Evolutionary conservation across 2,329 filamentous ascomycete species (phyloP), one percentile per base, ranked within the genome.

Genomic region (Colletotrichum truncatum): DNA sequence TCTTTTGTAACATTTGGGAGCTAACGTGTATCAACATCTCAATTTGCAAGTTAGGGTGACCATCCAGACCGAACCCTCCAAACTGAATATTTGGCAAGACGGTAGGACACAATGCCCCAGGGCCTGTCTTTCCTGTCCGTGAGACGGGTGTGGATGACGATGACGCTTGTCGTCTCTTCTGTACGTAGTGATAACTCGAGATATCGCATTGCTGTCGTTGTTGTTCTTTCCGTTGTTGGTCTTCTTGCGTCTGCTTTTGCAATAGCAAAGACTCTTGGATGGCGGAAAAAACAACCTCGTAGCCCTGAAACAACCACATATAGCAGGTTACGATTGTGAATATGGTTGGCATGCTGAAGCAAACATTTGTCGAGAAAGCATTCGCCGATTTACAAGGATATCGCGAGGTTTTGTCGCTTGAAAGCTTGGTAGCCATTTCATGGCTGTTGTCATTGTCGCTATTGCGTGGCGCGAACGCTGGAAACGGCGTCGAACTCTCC

Each of bases 311-410:
- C 11, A 55, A 18, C 52, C 52, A 55, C 52, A 55, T 32, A 4
- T 55, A 55, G 2, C 52, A 55, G 12, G n/a, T 55, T 9, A 55
- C 32, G n/a, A 55, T 55, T n/a, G 52, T 55, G 38, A 55, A 55
- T 1, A 38, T 55, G 4, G 52, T 32, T 5, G 52, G 52, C 38
- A 43, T 32, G 26, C 38, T 55, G 25, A 32, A 34, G 6, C 16
- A 49, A 12, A 11, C 16, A 26, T 10, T 3, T 5, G 26, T 10
- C 28, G 8, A 18, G 18, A 23, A 32, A 9, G 38, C 10, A 4
- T 16, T 4, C 1, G 8, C 12, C 1, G 26, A 11, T 4, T 28
- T 5, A 2, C 7, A n/a, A 3, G 5, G 25, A 14, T 11, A 3
- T 5, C 34, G 8, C 11, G 21, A 25, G 3, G 32, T 14, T 23